Evolutionary conservation across 2,329 filamentous ascomycete species (phyloP), one percentile per base, ranked within the genome.

Genomic region (Apiospora kogelbergensis): DNA sequence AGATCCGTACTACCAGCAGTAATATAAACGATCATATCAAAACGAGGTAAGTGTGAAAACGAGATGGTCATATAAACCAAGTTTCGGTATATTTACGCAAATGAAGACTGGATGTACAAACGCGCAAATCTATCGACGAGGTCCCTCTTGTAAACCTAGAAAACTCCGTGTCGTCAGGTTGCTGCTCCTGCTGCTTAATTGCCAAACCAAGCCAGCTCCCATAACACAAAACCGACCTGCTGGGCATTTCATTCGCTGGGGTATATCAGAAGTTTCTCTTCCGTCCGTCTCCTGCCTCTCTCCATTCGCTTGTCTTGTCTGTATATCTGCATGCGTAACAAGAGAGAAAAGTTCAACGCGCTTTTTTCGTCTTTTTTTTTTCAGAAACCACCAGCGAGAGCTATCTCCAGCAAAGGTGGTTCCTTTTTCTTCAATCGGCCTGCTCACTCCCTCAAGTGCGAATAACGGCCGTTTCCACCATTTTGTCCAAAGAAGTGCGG

Each of bases 401-500:
- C 3, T 6, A 22, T 60, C 53, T 30, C 6, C 33, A 9, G 6
- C 30, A 30, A 57, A 7, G 48, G 48, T 26, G 26, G 17, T 15
- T 37, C 6, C 44, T n/a, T 42, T 42, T n/a, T 33, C 3, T 33
- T 33, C 33, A 3, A 7, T 33, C 33, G 7, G 33, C 33, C 17
- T 67, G 30, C 41, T 64, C 63, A 72, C 24, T 72, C 71, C 30
- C 70, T 65, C 30, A 72, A 40, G 45, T 72, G 71, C 42, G 70
- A 65, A 42, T 67, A 71, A 11, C 71, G 66, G 2, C 70, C 67
- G 70, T 81, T 83, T 17, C 77, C 77, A 22, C 80, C 70, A 72
- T 80, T 75, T 70, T 79, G 78, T 33, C 76, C 78, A 71, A 83
- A 80, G 63, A 81, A 81, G 67, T 80, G 81, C 37, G 67, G 20